Conservation (phyloP, 1,139 yeast genomes). For the Meyerozyma guilliermondii region DNA sequence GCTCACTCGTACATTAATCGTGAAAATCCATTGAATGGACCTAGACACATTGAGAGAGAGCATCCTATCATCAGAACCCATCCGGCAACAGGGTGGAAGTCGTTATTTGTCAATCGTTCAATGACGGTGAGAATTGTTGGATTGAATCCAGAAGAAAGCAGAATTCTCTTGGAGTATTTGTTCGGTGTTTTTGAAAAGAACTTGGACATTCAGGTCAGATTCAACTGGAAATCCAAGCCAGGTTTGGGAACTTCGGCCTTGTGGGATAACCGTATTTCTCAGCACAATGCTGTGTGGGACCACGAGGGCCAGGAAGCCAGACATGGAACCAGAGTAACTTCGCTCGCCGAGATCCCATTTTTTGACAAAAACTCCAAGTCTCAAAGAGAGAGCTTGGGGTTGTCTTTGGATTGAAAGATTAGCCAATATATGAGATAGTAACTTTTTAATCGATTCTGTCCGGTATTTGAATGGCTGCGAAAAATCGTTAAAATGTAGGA, state of each 20-base stretch:
- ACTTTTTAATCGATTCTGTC: too few relatives aligned
- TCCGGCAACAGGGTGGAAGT: conserved; percentile 54
- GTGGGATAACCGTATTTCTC: conserved; percentile 54
- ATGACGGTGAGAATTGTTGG: conserved; percentile 43
- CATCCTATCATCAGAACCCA: conserved; percentile 48
- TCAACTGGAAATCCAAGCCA: conserved; percentile 46
- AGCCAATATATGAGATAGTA: too few relatives aligned
- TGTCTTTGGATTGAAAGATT: conserved; percentile 16
- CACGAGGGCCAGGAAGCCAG: conserved; percentile 46
- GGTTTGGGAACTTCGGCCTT: conserved; percentile 53
- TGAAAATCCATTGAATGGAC: conserved; percentile 38
- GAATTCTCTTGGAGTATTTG: conserved; percentile 32
- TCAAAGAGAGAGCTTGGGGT: conserved; percentile 51
- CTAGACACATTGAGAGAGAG: conserved; percentile 34
- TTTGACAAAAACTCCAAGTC: conserved; percentile 49
- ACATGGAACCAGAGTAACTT: conserved; percentile 57
- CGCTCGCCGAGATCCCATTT: conserved; percentile 51
- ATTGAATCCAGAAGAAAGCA: conserved; percentile 35
- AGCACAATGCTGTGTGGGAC: conserved; percentile 43
- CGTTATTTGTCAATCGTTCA: conserved; percentile 39
- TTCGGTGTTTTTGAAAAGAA: conserved; percentile 38
- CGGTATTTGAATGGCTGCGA: too few relatives aligned
- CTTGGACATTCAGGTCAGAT: conserved; percentile 44
- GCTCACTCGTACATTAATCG: conserved; percentile 40
- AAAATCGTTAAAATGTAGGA: too few relatives aligned